These are phyloP conservation scores for Melampsora americana DNA, from an alignment of 1,284 basidiomycete species.

Conservation along the genomic window DNA sequence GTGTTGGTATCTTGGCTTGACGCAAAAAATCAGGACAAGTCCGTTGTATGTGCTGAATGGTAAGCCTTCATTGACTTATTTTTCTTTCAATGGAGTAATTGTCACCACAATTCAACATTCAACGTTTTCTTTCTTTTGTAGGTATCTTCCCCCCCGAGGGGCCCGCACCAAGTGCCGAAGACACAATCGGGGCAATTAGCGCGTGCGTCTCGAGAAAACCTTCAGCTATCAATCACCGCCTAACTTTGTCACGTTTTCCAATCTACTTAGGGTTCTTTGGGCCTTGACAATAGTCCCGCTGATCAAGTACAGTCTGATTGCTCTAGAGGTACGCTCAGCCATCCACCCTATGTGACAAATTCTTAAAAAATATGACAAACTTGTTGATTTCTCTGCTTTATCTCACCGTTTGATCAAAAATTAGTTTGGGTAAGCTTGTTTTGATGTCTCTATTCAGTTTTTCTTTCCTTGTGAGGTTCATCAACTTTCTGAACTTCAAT, in stretches of 20 bases:
- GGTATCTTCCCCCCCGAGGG: conserved; percentile 31
- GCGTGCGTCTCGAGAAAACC: conserved; percentile 12
- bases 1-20: not conserved
- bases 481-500: not conserved
- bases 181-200: conserved; percentile 36
- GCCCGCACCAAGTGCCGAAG: conserved; percentile 31
- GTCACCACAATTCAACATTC: not conserved
- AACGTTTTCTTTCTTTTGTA: not conserved
- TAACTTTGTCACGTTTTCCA: not conserved
- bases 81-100: not conserved
- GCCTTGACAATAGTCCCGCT: conserved; percentile 36
- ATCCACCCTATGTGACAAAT: too few species aligned
- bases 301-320: conserved; percentile 42
- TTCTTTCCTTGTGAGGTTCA: not conserved
- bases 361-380: too few species aligned
- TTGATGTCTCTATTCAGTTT: not conserved
- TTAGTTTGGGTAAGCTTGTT: conserved; percentile 11
- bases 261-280: conserved; percentile 19
- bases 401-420: not conserved
- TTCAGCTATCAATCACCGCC: not conserved
- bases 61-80: not conserved
- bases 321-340: conserved; percentile 28
- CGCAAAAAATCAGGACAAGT: conserved; percentile 24
- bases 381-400: not conserved
- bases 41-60: conserved; percentile 42